phyloP scores from a whole-genome alignment of 371 early-diverging fungal species.

The Actinomortierella wolfii region DNA sequence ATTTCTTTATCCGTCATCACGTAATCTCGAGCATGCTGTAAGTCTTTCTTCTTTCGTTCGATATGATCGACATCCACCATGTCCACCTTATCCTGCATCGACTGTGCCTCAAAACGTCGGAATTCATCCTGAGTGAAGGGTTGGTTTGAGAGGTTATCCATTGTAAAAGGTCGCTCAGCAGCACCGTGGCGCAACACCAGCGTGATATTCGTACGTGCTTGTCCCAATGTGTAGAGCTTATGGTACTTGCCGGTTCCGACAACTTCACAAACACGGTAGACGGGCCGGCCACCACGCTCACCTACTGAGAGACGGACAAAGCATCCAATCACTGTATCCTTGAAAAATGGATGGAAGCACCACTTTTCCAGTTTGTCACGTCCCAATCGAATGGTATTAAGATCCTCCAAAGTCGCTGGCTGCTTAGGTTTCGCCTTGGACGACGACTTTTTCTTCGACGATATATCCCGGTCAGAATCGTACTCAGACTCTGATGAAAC shows the following conservation, averaged over 20 bases:
- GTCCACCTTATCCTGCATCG: conserved; percentile 57
- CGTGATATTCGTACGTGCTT: conserved; percentile 61
- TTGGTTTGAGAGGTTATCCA: conserved; percentile 78
- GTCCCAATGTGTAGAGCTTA: conserved; percentile 66
- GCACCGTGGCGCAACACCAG: conserved; percentile 70
- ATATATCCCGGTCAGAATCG: conserved; percentile 30
- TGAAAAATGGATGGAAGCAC: conserved; percentile 75
- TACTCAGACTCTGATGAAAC: conserved; percentile 34
- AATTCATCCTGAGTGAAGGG: conserved; percentile 72
- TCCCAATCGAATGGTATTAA: conserved; percentile 61
- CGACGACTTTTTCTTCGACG: conserved; percentile 21
- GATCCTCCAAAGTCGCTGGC: conserved; percentile 62
- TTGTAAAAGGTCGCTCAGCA: conserved; percentile 66
- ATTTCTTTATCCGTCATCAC: conserved; percentile 70
- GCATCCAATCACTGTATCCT: conserved; percentile 64
- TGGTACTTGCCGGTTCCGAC: conserved; percentile 62
- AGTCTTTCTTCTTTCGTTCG: conserved; percentile 56
- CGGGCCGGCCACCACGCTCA: conserved; percentile 53
- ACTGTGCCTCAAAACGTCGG: conserved; percentile 55
- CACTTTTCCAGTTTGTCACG: conserved; percentile 74
- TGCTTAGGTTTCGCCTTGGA: conserved; percentile 48
- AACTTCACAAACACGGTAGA: conserved; percentile 70
- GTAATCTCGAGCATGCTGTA: conserved; percentile 65
- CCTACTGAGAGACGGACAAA: conserved; percentile 72
- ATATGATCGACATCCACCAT: conserved; percentile 56